A percentile compares a stretch with the other conserved stretches of the same genome.
Evolutionary conservation across 306 rosid genomes (phyloP).

Genomic region (Pachyrhizus erosus): DNA sequence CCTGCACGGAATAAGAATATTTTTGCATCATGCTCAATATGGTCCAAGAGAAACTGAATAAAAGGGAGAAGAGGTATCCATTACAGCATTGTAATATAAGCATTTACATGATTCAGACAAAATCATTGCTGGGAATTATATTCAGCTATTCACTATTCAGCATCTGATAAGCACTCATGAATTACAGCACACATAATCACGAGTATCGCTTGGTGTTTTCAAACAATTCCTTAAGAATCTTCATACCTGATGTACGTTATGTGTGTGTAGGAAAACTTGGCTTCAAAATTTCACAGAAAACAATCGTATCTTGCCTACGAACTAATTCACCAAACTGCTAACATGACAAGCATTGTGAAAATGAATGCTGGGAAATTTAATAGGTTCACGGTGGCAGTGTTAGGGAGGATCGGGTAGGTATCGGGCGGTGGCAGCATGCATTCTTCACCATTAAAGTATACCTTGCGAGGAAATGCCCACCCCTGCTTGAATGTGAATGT

Average conservation of each 20-base stretch:
- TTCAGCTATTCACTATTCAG: neutral
- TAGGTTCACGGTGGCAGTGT: constrained; percentile 51
- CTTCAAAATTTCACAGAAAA: constrained; percentile 49
- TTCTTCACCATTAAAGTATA: constrained; percentile 95
- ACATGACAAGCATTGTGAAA: constrained; percentile 53
- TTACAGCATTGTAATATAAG: constrained; percentile 32
- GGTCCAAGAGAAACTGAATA: neutral
- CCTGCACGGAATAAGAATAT: neutral
- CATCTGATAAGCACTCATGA: constrained; percentile 18
- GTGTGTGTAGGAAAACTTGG: constrained; percentile 31
- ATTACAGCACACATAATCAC: constrained; percentile 38
- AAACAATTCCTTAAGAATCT: constrained; percentile 15
- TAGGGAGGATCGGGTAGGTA: constrained; percentile 80
- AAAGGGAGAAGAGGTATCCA: constrained; percentile 6
- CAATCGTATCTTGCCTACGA: constrained; percentile 31
- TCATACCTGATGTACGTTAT: constrained; percentile 17
- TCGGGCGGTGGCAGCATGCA: constrained; percentile 94
- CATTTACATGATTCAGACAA: constrained; percentile 31
- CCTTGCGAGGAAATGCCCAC: constrained; percentile 93
- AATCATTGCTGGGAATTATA: neutral
- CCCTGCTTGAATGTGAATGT: constrained; percentile 88
- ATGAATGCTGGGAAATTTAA: constrained; percentile 49
- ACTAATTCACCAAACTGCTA: constrained; percentile 56
- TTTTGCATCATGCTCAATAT: constrained; percentile 22
- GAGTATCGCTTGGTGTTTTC: constrained; percentile 33